Conservation (phyloP, 1,139 yeast species). For the Sugiyamaella paludigena region DNA sequence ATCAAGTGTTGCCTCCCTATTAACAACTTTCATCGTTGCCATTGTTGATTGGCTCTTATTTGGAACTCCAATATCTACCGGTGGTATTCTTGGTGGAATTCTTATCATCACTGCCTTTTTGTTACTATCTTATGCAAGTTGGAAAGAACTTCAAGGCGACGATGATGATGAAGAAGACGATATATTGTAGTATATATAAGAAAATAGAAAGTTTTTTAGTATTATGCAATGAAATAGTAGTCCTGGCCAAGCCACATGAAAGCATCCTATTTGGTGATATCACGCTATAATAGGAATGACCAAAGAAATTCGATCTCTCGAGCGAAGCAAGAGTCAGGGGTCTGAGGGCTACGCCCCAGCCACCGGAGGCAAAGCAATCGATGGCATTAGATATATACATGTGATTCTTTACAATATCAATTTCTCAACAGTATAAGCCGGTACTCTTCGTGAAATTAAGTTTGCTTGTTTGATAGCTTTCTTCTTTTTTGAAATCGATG, state of each 20-base stretch:
- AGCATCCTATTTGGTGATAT: no score
- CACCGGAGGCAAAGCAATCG: not conserved
- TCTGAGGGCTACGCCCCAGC: no score
- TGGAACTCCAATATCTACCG: constrained; percentile 45
- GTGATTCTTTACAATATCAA: constrained; percentile 24
- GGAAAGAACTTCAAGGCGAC: constrained; percentile 67
- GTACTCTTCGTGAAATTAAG: constrained; percentile 29
- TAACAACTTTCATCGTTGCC: constrained; percentile 79
- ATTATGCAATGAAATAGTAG: not conserved
- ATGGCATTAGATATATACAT: no score
- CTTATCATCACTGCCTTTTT: constrained; percentile 60
- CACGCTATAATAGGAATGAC: no score
- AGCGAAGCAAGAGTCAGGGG: no score
- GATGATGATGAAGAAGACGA: constrained; percentile 22
- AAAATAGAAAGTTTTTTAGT: not conserved
- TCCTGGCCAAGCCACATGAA: constrained; percentile 6
- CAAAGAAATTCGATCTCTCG: no score
- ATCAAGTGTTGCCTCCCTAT: constrained; percentile 75
- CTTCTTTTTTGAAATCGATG: constrained; percentile 20
- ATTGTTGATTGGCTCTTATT: constrained; percentile 72
- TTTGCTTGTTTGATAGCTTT: constrained; percentile 38
- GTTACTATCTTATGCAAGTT: constrained; percentile 63
- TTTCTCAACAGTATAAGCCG: constrained; percentile 31
- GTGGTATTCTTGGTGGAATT: constrained; percentile 41
- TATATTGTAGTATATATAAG: not conserved